Base-by-base conservation (phyloP, 2,329 filamentous ascomycete species). In the Botrytis tulipae region DNA sequence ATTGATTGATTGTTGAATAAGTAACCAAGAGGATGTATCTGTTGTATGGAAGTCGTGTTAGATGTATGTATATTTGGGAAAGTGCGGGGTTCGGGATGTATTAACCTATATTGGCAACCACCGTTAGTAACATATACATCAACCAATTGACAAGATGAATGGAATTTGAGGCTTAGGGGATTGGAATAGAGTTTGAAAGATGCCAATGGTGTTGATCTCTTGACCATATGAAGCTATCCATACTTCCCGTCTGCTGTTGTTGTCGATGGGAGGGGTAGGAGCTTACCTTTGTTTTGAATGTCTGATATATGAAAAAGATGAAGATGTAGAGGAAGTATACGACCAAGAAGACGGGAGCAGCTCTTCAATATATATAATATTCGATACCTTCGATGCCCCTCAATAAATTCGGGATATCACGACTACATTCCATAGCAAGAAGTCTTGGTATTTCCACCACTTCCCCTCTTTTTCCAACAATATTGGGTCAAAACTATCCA, bases 271-370 rank as follows among this genome's bases (percentile, higher is more conserved):
- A 29, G 35, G 22, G 16, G 25, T 22, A 10, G 46, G 22, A 42
- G 65, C 65, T 68, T 68, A 54, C 65, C 65, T 67, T 67, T 67
- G 46, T 16, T 67, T 12, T 51, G 32, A 12, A 42, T 68, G 32
- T 54, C 9, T 54, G 46, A 68, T 54, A 2, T 54, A 14, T 29
- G 8, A 54, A 68, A 10, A 22, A 40, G 65, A 29, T 29, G 65
- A 54, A 54, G 32, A 37, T 40, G 46, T 40, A 40, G 65, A 67
- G 32, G 20, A 29, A 54, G 25, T 20, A 42, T 5, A 1, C 8
- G 9, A 22, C 8, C 8, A 29, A 29, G 8, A 40, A 37, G 25
- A 9, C 51, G 35, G 65, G 65, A 54, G 10, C 35, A 42, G 46
- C 65, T 67, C 32, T 48, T 54, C 46, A 22, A 68, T 68, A 68